Evolutionary conservation across 108 stramenopile genomes (phyloP).

Genomic region (Schizochytrium sp.): DNA sequence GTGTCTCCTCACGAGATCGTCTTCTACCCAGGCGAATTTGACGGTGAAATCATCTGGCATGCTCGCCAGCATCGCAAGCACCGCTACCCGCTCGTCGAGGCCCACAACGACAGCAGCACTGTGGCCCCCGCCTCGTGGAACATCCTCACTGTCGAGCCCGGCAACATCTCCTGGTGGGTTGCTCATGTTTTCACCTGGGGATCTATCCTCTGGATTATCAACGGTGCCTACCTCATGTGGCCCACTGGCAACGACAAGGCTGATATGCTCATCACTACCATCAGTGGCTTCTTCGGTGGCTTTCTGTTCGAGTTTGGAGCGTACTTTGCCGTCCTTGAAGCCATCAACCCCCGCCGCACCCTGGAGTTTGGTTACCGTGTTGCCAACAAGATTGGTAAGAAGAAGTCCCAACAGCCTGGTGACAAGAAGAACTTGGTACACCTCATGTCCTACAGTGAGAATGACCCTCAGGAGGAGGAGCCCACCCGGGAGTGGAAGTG

Average conservation of each 20-base stretch:
- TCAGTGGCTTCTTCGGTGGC: slow-evolving; percentile 15
- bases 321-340: slow-evolving; percentile 15
- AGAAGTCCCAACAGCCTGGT: neutral
- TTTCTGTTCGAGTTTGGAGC: slow-evolving; percentile 37
- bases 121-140: neutral
- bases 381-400: neutral
- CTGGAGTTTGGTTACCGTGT: neutral
- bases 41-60: slow-evolving; percentile 10
- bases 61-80: slow-evolving; percentile 20
- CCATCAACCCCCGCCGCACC: slow-evolving; percentile 1
- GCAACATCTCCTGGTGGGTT: slow-evolving; percentile 27
- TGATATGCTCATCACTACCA: neutral
- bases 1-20: neutral
- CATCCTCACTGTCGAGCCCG: neutral
- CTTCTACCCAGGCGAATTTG: slow-evolving; percentile 40
- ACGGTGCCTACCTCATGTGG: slow-evolving; percentile 9
- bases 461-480: neutral
- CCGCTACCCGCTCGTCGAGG: neutral
- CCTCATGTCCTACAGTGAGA: neutral
- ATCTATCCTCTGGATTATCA: slow-evolving; percentile 1
- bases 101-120: neutral
- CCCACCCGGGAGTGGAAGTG: neutral
- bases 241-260: slow-evolving; percentile 13
- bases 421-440: neutral
- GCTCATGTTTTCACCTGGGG: slow-evolving; percentile 32